phyloP scores from a whole-genome alignment of 192 early-diverging fungal species.

The Chytriomyces sp. region DNA sequence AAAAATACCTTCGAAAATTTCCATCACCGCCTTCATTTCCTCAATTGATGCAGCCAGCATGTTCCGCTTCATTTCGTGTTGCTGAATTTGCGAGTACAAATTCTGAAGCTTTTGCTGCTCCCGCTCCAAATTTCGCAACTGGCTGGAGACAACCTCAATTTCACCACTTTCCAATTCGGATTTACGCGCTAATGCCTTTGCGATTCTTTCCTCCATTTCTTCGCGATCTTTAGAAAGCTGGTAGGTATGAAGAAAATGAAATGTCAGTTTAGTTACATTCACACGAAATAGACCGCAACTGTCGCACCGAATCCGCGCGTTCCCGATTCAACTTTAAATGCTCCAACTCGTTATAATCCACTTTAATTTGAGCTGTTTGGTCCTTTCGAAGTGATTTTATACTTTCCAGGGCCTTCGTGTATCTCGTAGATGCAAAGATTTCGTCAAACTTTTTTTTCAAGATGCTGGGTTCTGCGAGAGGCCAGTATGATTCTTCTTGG shows the following conservation, averaged over 20 bases:
- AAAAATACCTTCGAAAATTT: slow-evolving; percentile 42
- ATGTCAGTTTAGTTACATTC: neutral
- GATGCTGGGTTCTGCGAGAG: slow-evolving; percentile 80
- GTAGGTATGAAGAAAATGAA: neutral
- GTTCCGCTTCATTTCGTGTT: slow-evolving; percentile 23
- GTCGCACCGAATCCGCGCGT: slow-evolving; percentile 69
- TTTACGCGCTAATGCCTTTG: slow-evolving; percentile 30
- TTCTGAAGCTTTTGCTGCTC: slow-evolving; percentile 48
- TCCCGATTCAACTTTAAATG: slow-evolving; percentile 70
- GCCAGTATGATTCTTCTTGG: slow-evolving; percentile 98
- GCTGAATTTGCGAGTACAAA: slow-evolving; percentile 40
- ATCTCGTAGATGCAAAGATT: slow-evolving; percentile 91
- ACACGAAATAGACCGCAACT: neutral
- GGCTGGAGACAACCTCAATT: slow-evolving; percentile 27
- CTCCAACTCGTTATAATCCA: slow-evolving; percentile 67
- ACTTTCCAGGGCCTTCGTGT: slow-evolving; percentile 87
- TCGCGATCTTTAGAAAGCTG: slow-evolving; percentile 25
- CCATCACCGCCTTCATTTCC: slow-evolving; percentile 40
- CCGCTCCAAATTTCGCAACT: slow-evolving; percentile 49
- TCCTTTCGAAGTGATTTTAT: slow-evolving; percentile 82
- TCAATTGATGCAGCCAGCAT: slow-evolving; percentile 31
- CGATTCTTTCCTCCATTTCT: slow-evolving; percentile 31
- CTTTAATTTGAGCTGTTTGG: slow-evolving; percentile 64
- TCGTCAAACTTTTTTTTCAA: slow-evolving; percentile 99
- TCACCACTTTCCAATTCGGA: slow-evolving; percentile 43